A percentile compares a stretch with the other conserved stretches of the same genome.
phyloP scores from a whole-genome alignment of 202 grass and related monocot genomes.

The Thinopyrum obtusiflorum region DNA sequence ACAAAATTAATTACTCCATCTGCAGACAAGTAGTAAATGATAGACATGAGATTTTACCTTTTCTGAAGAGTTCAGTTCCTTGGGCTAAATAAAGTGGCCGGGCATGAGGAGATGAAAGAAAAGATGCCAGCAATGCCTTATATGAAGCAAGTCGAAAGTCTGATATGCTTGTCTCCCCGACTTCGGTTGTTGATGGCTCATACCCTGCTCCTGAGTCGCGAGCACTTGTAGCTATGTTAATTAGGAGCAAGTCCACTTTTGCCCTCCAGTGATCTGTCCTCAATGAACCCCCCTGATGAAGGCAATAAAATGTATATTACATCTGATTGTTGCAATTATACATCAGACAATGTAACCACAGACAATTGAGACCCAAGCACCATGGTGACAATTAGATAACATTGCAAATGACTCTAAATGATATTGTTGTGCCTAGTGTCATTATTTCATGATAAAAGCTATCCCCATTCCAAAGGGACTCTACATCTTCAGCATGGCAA shows the following conservation, averaged over 20 bases:
- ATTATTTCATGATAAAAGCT: constrained; percentile 11
- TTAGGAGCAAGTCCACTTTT: constrained; percentile 65
- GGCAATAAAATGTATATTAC: constrained; percentile 25
- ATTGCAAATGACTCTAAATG: neutral
- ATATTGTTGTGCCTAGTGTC: neutral
- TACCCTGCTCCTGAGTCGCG: constrained; percentile 35
- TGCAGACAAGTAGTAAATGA: neutral
- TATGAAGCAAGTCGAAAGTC: constrained; percentile 69
- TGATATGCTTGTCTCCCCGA: constrained; percentile 40
- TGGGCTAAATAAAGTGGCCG: constrained; percentile 65
- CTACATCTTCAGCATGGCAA: neutral
- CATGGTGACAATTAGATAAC: neutral
- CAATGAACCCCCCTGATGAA: constrained; percentile 66
- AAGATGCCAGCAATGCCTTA: constrained; percentile 70
- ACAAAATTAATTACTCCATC: neutral
- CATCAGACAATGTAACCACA: neutral
- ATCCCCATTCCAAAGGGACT: neutral
- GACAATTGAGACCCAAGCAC: neutral
- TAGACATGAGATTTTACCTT: constrained; percentile 54
- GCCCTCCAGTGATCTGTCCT: constrained; percentile 57
- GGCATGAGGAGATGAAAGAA: constrained; percentile 66
- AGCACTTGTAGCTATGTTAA: constrained; percentile 66
- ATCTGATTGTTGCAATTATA: neutral
- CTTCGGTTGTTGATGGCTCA: constrained; percentile 25
- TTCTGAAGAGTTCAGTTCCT: constrained; percentile 71